phyloP scores from a whole-genome alignment of 176 grass and related monocot species.

The Calamus simplicifolius region DNA sequence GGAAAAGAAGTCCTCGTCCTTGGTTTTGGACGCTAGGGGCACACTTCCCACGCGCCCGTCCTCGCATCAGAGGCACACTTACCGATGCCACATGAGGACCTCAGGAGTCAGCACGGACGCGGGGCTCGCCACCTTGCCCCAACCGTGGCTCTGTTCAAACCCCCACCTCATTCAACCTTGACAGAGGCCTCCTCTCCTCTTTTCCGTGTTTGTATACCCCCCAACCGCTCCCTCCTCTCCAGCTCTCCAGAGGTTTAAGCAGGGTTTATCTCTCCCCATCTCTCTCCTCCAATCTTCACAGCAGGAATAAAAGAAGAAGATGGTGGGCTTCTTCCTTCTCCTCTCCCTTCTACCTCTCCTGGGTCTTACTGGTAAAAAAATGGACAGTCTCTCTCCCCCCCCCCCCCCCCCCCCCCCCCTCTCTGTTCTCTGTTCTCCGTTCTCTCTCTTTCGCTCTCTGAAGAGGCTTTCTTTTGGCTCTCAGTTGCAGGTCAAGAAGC shows the following conservation, averaged over 20 bases:
- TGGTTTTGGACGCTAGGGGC: background rate
- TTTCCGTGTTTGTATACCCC: too few species aligned
- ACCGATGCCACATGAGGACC: background rate
- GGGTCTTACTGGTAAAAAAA: conserved; percentile 39
- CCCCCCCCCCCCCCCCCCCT: too few species aligned
- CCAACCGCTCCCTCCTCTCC: background rate
- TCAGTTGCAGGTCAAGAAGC: conserved; percentile 54
- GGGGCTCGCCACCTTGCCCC: too few species aligned
- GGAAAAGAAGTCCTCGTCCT: too few species aligned
- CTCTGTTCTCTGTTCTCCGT: background rate
- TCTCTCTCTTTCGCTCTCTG: background rate
- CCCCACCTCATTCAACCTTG: background rate
- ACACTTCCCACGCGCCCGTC: conserved; percentile 19
- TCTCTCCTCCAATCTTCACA: background rate
- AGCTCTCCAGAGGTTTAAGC: background rate
- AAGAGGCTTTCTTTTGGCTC: background rate
- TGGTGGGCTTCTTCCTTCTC: conserved; percentile 11
- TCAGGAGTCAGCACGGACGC: too few species aligned
- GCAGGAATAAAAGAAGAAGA: conserved; percentile 3
- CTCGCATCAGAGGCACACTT: conserved; percentile 1
- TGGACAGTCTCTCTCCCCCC: background rate
- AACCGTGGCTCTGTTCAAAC: too few species aligned
- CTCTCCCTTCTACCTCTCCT: conserved; percentile 29
- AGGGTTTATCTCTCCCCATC: background rate
- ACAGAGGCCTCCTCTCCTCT: too few species aligned